phyloP scores from a whole-genome alignment of 2,329 filamentous ascomycete genomes.

The Diaporthe citriasiana region DNA sequence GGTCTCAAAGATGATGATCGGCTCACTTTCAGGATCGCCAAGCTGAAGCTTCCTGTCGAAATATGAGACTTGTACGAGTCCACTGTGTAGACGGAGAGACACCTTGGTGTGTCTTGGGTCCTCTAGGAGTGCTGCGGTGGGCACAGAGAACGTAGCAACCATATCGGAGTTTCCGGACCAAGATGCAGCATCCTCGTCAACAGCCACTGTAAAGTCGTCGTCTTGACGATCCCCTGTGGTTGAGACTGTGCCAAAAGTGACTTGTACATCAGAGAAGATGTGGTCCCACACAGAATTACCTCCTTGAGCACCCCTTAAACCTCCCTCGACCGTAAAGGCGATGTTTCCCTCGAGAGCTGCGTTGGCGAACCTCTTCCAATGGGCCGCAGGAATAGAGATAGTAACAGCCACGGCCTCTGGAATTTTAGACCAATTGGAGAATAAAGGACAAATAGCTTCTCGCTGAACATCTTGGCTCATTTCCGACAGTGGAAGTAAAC shows the following conservation, averaged over 20 bases:
- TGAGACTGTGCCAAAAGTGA: slow-evolving; percentile 57
- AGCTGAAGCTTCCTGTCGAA: slow-evolving; percentile 47
- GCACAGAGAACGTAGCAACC: slow-evolving; percentile 58
- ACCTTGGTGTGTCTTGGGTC: slow-evolving; percentile 51
- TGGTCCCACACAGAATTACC: slow-evolving; percentile 49
- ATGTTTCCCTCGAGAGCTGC: slow-evolving; percentile 39
- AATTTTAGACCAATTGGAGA: slow-evolving; percentile 55
- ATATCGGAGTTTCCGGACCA: slow-evolving; percentile 57
- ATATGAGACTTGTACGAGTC: slow-evolving; percentile 4
- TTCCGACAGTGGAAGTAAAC: slow-evolving; percentile 52
- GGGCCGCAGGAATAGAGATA: slow-evolving; percentile 51
- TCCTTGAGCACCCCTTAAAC: slow-evolving; percentile 39
- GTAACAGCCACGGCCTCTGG: slow-evolving; percentile 56
- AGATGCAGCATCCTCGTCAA: slow-evolving; percentile 53
- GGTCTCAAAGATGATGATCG: slow-evolving; percentile 52
- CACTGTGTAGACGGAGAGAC: slow-evolving; percentile 51
- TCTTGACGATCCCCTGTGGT: slow-evolving; percentile 45
- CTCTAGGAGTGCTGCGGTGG: slow-evolving; percentile 52
- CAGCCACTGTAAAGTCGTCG: slow-evolving; percentile 51
- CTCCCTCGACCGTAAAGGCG: slow-evolving; percentile 38
- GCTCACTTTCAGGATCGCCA: slow-evolving; percentile 38
- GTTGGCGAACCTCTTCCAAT: slow-evolving; percentile 49
- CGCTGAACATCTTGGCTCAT: slow-evolving; percentile 46
- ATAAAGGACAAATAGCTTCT: slow-evolving; percentile 46
- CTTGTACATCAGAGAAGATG: slow-evolving; percentile 57